Conservation (phyloP, 768 basidiomycete species). For the Tricholomella constricta region DNA sequence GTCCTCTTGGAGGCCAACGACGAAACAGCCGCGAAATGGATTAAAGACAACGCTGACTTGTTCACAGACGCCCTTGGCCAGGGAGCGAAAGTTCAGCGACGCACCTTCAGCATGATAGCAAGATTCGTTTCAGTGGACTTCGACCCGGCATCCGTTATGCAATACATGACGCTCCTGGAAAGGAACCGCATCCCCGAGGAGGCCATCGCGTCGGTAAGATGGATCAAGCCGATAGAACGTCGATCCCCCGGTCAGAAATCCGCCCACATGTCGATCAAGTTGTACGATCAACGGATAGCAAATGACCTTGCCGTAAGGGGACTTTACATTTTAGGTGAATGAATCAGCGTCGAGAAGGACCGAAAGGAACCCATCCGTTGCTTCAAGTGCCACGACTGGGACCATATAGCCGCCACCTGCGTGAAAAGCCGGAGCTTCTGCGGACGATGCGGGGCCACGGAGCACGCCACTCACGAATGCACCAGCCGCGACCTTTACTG, state of each 20-base stretch:
- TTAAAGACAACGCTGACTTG: not conserved
- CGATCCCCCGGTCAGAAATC: not conserved
- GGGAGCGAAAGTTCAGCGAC: not conserved
- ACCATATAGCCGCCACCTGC: too few species aligned
- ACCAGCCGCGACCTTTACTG: too few species aligned
- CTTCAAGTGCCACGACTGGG: too few species aligned
- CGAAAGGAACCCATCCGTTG: too few species aligned
- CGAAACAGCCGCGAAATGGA: not conserved
- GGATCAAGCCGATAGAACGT: not conserved
- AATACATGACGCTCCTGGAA: not conserved
- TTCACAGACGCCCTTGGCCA: not conserved
- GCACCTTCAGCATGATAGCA: not conserved
- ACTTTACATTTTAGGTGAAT: too few species aligned
- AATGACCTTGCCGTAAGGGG: too few species aligned
- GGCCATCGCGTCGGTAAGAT: not conserved
- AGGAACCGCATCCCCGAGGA: not conserved
- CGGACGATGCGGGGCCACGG: conserved; percentile 8
- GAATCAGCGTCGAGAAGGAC: too few species aligned
- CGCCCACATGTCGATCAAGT: not conserved
- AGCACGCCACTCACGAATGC: not conserved
- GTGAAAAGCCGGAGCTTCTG: too few species aligned
- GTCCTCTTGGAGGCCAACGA: too few species aligned
- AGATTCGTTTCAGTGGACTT: too few species aligned
- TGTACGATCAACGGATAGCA: not conserved
- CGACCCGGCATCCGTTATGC: not conserved